A percentile compares a stretch with the other conserved stretches of the same genome.
These are phyloP conservation scores for Sedum album DNA, from an alignment of 164 flowering plant species.

Conservation along the genomic window DNA sequence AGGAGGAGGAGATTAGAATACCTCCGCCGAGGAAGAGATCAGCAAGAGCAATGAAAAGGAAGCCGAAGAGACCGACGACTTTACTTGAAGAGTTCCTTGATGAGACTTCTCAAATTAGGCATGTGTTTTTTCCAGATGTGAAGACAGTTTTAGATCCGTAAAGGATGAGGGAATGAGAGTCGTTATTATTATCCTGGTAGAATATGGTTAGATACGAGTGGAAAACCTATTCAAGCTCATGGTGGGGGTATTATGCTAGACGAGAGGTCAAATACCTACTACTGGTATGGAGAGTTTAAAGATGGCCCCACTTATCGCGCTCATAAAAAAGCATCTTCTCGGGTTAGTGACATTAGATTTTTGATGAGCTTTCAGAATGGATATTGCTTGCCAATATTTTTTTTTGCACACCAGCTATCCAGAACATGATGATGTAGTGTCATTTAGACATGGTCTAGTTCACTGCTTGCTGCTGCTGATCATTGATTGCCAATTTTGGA, in stretches of 20 bases:
- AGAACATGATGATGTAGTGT: too few relatives aligned
- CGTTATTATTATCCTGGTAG: constrained; percentile 65
- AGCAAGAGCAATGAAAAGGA: constrained; percentile 75
- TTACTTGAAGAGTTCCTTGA: constrained; percentile 90
- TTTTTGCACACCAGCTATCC: too few relatives aligned
- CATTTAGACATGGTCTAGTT: too few relatives aligned
- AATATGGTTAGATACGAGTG: constrained; percentile 93
- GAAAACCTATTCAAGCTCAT: constrained; percentile 94
- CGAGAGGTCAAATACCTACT: constrained; percentile 49
- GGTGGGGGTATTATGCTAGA: constrained; percentile 91
- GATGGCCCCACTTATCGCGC: constrained; percentile 94
- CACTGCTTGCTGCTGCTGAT: too few relatives aligned
- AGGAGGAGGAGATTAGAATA: constrained; percentile 67
- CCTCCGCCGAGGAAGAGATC: constrained; percentile 76
- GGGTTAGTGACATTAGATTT: constrained; percentile 41
- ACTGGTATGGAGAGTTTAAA: constrained; percentile 99
- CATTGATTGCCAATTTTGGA: too few relatives aligned
- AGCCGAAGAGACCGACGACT: constrained; percentile 48
- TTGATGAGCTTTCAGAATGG: neutral
- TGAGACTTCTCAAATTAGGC: constrained; percentile 70
- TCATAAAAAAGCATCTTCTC: constrained; percentile 79
- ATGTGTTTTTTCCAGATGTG: constrained; percentile 64
- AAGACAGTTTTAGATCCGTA: constrained; percentile 62
- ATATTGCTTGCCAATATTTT: too few relatives aligned
- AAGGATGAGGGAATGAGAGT: constrained; percentile 47